Conservation (phyloP, 2,329 filamentous ascomycete genomes). For the Pseudogymnoascus sp. region DNA sequence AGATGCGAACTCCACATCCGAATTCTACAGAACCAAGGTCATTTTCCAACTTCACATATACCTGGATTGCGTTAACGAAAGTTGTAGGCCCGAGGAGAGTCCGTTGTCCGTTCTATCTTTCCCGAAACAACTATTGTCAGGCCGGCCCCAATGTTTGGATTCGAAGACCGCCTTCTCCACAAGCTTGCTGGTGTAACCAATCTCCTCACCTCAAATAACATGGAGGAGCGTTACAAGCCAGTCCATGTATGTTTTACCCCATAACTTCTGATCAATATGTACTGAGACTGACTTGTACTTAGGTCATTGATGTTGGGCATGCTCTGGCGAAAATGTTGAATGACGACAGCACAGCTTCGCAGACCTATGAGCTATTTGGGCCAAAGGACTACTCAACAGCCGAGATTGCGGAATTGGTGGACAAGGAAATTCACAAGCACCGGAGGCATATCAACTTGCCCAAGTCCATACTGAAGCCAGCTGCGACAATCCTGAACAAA, state of each 20-base stretch:
- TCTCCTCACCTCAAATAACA: conserved; percentile 82
- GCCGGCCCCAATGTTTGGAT: conserved; percentile 88
- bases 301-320: conserved; percentile 83
- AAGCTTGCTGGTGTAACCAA: conserved; percentile 75
- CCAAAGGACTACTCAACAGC: conserved; percentile 85
- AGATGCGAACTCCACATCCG: conserved; percentile 67
- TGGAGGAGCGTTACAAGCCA: conserved; percentile 84
- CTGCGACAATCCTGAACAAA: conserved; percentile 69
- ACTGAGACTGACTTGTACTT: conserved; percentile 9
- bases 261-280: background rate
- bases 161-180: conserved; percentile 86
- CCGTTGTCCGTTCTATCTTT: conserved; percentile 79
- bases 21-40: conserved; percentile 88
- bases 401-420: conserved; percentile 80
- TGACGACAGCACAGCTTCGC: conserved; percentile 80
- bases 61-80: conserved; percentile 14
- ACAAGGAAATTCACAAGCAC: conserved; percentile 85
- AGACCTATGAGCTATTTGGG: conserved; percentile 92
- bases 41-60: conserved; percentile 10
- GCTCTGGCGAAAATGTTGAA: conserved; percentile 85
- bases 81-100: conserved; percentile 64
- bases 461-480: conserved; percentile 68
- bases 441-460: conserved; percentile 88
- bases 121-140: conserved; percentile 96
- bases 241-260: conserved; percentile 61